Evolutionary conservation across 768 basidiomycete genomes (phyloP).

Genomic region (Cyclocybe cylindracea): DNA sequence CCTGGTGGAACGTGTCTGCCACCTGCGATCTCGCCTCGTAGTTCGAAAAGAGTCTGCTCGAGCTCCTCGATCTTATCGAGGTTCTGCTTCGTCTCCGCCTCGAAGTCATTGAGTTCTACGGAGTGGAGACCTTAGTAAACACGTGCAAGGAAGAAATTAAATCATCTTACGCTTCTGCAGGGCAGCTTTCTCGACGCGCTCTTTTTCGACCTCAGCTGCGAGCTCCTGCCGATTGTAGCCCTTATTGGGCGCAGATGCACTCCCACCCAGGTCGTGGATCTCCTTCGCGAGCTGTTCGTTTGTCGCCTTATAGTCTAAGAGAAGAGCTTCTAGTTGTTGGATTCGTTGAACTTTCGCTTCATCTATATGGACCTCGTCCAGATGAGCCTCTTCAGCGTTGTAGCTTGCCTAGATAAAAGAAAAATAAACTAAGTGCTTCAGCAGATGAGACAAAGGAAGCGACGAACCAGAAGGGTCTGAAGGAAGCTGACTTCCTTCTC

Average conservation of each 20-base stretch:
- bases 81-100: conserved; percentile 35
- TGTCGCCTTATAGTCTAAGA: conserved; percentile 55
- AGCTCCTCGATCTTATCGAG: conserved; percentile 64
- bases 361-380: conserved; percentile 31
- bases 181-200: conserved; percentile 25
- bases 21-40: conserved; percentile 72
- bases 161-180: conserved; percentile 40
- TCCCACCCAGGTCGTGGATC: conserved; percentile 45
- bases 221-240: conserved; percentile 33
- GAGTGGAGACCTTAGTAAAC: not conserved
- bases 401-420: conserved; percentile 53
- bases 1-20: conserved; percentile 77
- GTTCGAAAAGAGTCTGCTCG: conserved; percentile 78
- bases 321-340: conserved; percentile 54
- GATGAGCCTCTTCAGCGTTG: conserved; percentile 54
- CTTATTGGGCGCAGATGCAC: conserved; percentile 25
- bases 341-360: conserved; percentile 43
- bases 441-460: not conserved
- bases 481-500: conserved; percentile 71
- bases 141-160: not conserved
- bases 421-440: not conserved
- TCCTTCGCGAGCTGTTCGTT: conserved; percentile 47
- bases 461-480: conserved; percentile 65
- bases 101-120: conserved; percentile 47
- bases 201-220: conserved; percentile 33